Conservation (phyloP, 2,329 filamentous ascomycete species). For the Apiospora koreana region DNA sequence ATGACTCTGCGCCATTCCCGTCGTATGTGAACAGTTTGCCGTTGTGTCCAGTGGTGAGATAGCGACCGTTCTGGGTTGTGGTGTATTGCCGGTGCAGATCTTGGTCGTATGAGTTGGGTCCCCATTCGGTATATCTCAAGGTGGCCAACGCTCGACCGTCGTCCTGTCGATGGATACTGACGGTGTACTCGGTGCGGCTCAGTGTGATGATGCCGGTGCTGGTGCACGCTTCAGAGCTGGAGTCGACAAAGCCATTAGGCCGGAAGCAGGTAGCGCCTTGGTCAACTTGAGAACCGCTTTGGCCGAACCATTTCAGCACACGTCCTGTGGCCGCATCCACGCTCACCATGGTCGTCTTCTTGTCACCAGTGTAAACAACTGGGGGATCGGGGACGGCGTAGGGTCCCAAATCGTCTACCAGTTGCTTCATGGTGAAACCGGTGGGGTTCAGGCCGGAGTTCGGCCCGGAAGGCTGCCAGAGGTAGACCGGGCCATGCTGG, state of each 20-base stretch:
- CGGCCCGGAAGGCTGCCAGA: conserved; percentile 71
- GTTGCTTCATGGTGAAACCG: conserved; percentile 76
- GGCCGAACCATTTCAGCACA: conserved; percentile 82
- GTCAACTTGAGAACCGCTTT: conserved; percentile 67
- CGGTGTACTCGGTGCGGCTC: conserved; percentile 85
- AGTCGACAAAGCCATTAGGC: conserved; percentile 64
- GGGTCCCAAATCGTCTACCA: conserved; percentile 82
- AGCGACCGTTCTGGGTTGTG: conserved; percentile 79
- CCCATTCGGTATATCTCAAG: conserved; percentile 92
- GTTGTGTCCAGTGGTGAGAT: conserved; percentile 85
- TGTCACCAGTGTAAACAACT: conserved; percentile 87
- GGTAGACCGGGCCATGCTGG: conserved; percentile 81
- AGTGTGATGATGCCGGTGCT: conserved; percentile 79
- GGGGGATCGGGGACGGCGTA: conserved; percentile 74
- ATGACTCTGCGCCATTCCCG: conserved; percentile 56
- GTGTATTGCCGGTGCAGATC: conserved; percentile 85
- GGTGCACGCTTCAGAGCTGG: conserved; percentile 72
- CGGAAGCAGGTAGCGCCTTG: conserved; percentile 75
- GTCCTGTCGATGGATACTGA: conserved; percentile 77
- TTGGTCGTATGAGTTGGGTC: conserved; percentile 84
- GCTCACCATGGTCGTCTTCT: conserved; percentile 86
- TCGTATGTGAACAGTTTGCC: conserved; percentile 83
- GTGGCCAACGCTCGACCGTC: conserved; percentile 80
- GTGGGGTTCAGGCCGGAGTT: conserved; percentile 64
- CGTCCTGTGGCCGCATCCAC: conserved; percentile 84